phyloP scores from a whole-genome alignment of 1,284 basidiomycete genomes.

The Apiotrichum brassicae region DNA sequence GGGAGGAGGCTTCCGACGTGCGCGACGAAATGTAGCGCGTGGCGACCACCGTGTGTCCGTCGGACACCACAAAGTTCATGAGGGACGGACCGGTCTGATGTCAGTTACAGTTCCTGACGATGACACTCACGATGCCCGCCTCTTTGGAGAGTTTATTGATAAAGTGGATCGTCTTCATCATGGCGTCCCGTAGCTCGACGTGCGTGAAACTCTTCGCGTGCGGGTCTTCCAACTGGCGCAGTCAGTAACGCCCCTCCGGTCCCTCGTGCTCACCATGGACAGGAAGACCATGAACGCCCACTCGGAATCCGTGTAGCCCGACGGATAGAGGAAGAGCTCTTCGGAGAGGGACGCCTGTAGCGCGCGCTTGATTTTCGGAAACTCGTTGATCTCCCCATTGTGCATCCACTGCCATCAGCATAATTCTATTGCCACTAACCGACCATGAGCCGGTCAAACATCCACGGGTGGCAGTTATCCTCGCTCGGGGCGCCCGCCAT shows the following conservation, averaged over 20 bases:
- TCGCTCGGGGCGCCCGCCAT: slow-evolving; percentile 58
- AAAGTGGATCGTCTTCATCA: slow-evolving; percentile 74
- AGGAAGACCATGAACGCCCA: slow-evolving; percentile 91
- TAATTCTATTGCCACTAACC: slow-evolving; percentile 21
- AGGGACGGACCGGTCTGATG: slow-evolving; percentile 62
- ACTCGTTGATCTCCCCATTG: slow-evolving; percentile 79
- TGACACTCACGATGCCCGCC: slow-evolving; percentile 60
- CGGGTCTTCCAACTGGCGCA: slow-evolving; percentile 65
- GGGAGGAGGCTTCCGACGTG: slow-evolving; percentile 84
- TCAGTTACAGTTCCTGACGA: not conserved
- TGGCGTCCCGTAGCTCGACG: slow-evolving; percentile 56
- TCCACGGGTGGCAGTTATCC: slow-evolving; percentile 92
- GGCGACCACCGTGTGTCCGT: slow-evolving; percentile 86
- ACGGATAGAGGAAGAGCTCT: slow-evolving; percentile 73
- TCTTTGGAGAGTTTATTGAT: slow-evolving; percentile 72
- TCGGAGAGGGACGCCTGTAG: slow-evolving; percentile 70
- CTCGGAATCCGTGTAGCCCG: slow-evolving; percentile 93
- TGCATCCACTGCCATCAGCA: slow-evolving; percentile 76
- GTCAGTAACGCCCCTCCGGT: slow-evolving; percentile 4
- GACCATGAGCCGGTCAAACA: slow-evolving; percentile 81
- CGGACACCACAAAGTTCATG: slow-evolving; percentile 94
- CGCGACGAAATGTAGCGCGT: slow-evolving; percentile 90
- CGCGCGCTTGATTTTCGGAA: slow-evolving; percentile 68
- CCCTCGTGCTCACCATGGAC: slow-evolving; percentile 58
- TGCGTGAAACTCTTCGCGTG: slow-evolving; percentile 53